These are phyloP conservation scores for Diplogelasinospora grovesii DNA, from an alignment of 495 filamentous ascomycete species.

Conservation along the genomic window DNA sequence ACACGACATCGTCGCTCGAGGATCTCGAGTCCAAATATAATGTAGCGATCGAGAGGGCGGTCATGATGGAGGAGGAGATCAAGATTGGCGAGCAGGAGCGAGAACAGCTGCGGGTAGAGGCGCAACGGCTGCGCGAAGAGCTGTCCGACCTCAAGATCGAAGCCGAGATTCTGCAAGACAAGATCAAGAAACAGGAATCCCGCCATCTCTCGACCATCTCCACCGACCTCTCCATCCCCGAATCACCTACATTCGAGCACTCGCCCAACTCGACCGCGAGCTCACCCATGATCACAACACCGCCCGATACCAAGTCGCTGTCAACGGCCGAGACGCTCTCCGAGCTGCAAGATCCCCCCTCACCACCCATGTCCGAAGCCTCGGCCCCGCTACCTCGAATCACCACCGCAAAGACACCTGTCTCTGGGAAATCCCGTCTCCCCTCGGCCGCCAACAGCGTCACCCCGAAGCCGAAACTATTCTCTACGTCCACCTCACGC, in stretches of 20 bases:
- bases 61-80: slow-evolving; percentile 93
- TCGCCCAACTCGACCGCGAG: slow-evolving; percentile 59
- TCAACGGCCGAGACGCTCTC: slow-evolving; percentile 36
- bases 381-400: slow-evolving; percentile 43
- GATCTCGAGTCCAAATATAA: slow-evolving; percentile 97
- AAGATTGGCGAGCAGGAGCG: slow-evolving; percentile 84
- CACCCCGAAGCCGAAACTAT: slow-evolving; percentile 42
- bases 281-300: slow-evolving; percentile 65
- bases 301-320: slow-evolving; percentile 58
- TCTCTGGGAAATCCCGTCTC: slow-evolving; percentile 37
- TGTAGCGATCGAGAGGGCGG: slow-evolving; percentile 79
- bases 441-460: slow-evolving; percentile 44
- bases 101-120: slow-evolving; percentile 78
- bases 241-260: slow-evolving; percentile 49
- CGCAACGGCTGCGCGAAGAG: slow-evolving; percentile 82
- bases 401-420: slow-evolving; percentile 19
- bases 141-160: slow-evolving; percentile 89
- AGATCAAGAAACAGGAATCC: slow-evolving; percentile 59
- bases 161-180: slow-evolving; percentile 88
- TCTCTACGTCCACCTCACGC: slow-evolving; percentile 25
- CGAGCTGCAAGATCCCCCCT: slow-evolving; percentile 46
- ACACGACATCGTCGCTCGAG: slow-evolving; percentile 90
- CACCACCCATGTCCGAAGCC: slow-evolving; percentile 67
- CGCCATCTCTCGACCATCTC: slow-evolving; percentile 47
- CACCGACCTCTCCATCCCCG: slow-evolving; percentile 45